phyloP scores from a whole-genome alignment of 2,329 filamentous ascomycete species.

The Arthrobotrys megalospora region DNA sequence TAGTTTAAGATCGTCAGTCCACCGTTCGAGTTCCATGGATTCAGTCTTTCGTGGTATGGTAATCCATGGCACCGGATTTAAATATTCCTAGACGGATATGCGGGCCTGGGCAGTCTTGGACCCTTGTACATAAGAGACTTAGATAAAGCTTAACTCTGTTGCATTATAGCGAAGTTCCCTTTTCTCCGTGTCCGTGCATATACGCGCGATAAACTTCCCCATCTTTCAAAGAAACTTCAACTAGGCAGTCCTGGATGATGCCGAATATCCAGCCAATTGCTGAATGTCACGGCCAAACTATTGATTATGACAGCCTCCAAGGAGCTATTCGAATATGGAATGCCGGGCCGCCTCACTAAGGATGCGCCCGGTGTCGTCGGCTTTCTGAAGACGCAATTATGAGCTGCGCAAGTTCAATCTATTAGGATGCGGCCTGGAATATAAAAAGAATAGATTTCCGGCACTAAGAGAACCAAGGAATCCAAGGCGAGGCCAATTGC shows the following conservation, averaged over 20 bases:
- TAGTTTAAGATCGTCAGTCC: no score
- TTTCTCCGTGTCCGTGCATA: constrained; percentile 4
- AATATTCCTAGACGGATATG: constrained; percentile 21
- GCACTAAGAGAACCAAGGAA: not conserved
- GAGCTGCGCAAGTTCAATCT: no score
- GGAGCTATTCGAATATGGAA: not conserved
- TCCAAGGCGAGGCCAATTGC: not conserved
- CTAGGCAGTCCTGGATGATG: not conserved
- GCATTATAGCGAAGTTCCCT: constrained; percentile 2
- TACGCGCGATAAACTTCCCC: not conserved
- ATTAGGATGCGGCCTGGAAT: not conserved
- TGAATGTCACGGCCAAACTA: no score
- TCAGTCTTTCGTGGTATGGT: not conserved
- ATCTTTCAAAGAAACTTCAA: not conserved
- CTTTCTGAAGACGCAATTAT: no score
- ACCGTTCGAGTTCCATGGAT: constrained; percentile 1
- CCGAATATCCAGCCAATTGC: not conserved
- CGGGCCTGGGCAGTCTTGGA: constrained; percentile 5
- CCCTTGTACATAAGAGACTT: constrained; percentile 8
- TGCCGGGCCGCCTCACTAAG: not conserved
- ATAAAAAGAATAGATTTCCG: not conserved
- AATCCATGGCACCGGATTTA: constrained; percentile 9
- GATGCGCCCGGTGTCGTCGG: no score
- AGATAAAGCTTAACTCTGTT: constrained; percentile 21
- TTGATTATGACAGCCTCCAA: not conserved